These are phyloP conservation scores for Skeletonema grethae DNA, from an alignment of 108 stramenopile genomes.

Conservation along the genomic window DNA sequence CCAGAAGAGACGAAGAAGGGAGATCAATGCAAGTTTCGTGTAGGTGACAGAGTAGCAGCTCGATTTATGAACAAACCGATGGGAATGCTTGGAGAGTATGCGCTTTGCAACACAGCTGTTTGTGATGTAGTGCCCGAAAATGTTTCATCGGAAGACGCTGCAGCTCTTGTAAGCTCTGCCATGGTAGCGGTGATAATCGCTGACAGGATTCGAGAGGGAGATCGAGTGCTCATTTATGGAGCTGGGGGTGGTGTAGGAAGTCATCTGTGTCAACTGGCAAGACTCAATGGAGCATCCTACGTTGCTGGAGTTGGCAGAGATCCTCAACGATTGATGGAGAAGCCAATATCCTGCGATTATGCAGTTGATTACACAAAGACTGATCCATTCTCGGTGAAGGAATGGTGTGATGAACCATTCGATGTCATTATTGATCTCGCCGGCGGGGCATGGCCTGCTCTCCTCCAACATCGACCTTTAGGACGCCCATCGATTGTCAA, in stretches of 20 bases:
- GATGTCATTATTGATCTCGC: slow-evolving; percentile 72
- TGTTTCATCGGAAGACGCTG: slow-evolving; percentile 51
- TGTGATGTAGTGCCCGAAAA: slow-evolving; percentile 54
- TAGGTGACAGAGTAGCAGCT: slow-evolving; percentile 64
- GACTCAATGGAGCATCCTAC: slow-evolving; percentile 46
- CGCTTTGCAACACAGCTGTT: slow-evolving; percentile 39
- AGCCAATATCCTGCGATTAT: slow-evolving; percentile 52
- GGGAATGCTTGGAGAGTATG: slow-evolving; percentile 67
- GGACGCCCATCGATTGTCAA: slow-evolving; percentile 49
- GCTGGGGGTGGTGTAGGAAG: slow-evolving; percentile 70
- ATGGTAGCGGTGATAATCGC: slow-evolving; percentile 51
- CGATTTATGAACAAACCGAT: slow-evolving; percentile 56
- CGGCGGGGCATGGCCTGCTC: slow-evolving; percentile 56
- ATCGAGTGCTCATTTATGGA: slow-evolving; percentile 64
- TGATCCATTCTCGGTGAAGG: slow-evolving; percentile 38
- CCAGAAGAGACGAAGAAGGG: slow-evolving; percentile 30
- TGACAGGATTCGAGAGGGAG: slow-evolving; percentile 43
- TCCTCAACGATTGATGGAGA: slow-evolving; percentile 42
- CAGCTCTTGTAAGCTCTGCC: slow-evolving; percentile 52
- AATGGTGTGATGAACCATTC: slow-evolving; percentile 60
- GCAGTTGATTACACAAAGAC: slow-evolving; percentile 59
- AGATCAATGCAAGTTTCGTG: slow-evolving; percentile 22
- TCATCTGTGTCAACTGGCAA: slow-evolving; percentile 51
- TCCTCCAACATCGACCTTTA: slow-evolving; percentile 20
- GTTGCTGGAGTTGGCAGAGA: slow-evolving; percentile 51